Evolutionary conservation across 768 basidiomycete genomes (phyloP), one percentile per base, ranked within the genome.

Genomic region (Calocybe indica): DNA sequence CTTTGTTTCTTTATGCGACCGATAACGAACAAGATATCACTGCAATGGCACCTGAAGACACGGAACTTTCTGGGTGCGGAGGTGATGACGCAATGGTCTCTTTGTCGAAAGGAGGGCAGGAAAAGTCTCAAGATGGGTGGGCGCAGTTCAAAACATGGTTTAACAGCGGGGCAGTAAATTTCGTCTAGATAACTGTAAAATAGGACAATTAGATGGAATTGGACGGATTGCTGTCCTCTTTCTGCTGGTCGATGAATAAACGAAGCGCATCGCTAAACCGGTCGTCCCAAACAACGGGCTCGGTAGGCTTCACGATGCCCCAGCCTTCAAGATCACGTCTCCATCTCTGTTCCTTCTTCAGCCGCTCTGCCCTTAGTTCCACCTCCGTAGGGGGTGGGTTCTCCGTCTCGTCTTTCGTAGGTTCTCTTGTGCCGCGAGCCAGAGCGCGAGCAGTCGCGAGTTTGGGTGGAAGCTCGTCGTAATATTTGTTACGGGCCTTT

Each of bases 331-430:
- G 67, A 56, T 94, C 88, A 14, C 78, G 74, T 39, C 80, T 76
- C 95, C 95, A 98, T 56, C 81, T 73, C 55, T 82, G 63, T 68
- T 98, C 95, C 68, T 93, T 95, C 66, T 86, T 85, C 63, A 92
- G 63, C 55, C 95, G 73, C 67, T 97, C 92, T 35, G 85, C 85
- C 39, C 87, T 80, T 48, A 98, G 71, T 60, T 96, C 90, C 14
- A 89, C 85, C 66, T 97, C 92, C 1, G 87, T 92, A 29, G 82
- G 82, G 3, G 92, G 90, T 2, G 91, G 89, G 55, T 85, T 77
- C 10, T 72, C 73, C 38, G 65, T 56, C 64, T 97, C 95, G 50
- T 87, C 88, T 59, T 87, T 88, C 10, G 92, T 95, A n/a, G 85
- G 82, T 56, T 92, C 85, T 9, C 92, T 76, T 30, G 75, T 78